Evolutionary conservation across 2,329 filamentous ascomycete species (phyloP), one percentile per base, ranked within the genome.

Genomic region (Fusarium ramigenum): DNA sequence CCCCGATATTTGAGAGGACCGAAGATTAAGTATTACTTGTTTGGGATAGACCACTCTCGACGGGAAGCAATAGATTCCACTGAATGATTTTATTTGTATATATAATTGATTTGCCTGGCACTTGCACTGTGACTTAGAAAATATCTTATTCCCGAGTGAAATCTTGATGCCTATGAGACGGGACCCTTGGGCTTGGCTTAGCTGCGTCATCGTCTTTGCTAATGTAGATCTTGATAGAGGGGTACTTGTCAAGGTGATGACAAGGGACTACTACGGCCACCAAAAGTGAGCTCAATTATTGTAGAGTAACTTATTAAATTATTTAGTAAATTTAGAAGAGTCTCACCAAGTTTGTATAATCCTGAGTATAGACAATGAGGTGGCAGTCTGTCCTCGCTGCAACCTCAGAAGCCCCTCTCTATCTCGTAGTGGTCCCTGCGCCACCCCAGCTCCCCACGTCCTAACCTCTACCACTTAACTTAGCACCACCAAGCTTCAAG

Each of bases 31-130:
- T 74, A 68, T 69, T 75, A 69, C 46, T 69, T 63, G 47, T 68
- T 70, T 66, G 74, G 72, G 70, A 77, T 78, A 78, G 76, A 78
- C 73, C 67, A 77, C 66, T 76, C 73, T 76, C 76, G 72, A 76
- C 70, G 75, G 76, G 77, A 77, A 76, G 72, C 76, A 78, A 78
- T 77, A 78, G 76, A 78, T 77, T 79, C 75, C 70, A 78, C 72
- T 78, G 77, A 73, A 70, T 77, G 65, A 69, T 72, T 72, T 75
- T 74, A 71, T 74, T 75, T 76, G 72, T 76, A 74, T 52, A 69
- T 75, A 71, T 47, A 54, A 61, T 68, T 68, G 28, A 47, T 30
- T 46, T 25, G 50, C 47, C 21, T 10, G 7, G 16, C 28, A 58
- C 21, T 14, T 52, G 18, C n/a, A 28, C 25, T 28, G 25, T 28